Conservation (phyloP, 2,329 filamentous ascomycete genomes). For the Coniochaeta sp. region DNA sequence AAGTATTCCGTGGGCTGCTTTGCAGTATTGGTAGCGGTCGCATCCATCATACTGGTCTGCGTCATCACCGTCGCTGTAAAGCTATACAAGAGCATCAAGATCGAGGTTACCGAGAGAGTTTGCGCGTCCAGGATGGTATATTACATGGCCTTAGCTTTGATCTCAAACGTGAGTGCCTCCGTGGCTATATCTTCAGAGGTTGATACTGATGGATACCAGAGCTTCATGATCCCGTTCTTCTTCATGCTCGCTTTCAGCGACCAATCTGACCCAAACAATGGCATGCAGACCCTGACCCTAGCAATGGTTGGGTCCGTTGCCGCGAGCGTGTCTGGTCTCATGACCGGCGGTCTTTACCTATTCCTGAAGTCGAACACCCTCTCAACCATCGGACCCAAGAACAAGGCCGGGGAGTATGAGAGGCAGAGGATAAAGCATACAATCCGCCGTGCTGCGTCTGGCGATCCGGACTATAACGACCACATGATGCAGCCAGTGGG, state of each 20-base stretch:
- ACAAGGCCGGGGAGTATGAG: slow-evolving; percentile 38
- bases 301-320: slow-evolving; percentile 60
- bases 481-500: slow-evolving; percentile 27
- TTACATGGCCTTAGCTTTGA: slow-evolving; percentile 50
- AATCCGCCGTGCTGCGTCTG: slow-evolving; percentile 24
- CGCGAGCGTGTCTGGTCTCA: slow-evolving; percentile 57
- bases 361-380: slow-evolving; percentile 58
- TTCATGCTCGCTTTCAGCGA: slow-evolving; percentile 43
- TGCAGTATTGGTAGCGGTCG: slow-evolving; percentile 41
- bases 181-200: not conserved
- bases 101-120: slow-evolving; percentile 53
- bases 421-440: slow-evolving; percentile 34
- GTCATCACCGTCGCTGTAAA: slow-evolving; percentile 48
- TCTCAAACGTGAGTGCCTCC: slow-evolving; percentile 45
- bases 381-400: slow-evolving; percentile 43
- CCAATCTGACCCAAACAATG: slow-evolving; percentile 22
- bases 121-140: slow-evolving; percentile 64
- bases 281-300: slow-evolving; percentile 35
- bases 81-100: slow-evolving; percentile 43
- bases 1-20: slow-evolving; percentile 53
- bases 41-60: slow-evolving; percentile 41
- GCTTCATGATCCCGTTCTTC: slow-evolving; percentile 58
- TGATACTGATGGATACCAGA: slow-evolving; percentile 23
- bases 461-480: slow-evolving; percentile 21
- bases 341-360: slow-evolving; percentile 58